Evolutionary conservation across 2,329 filamentous ascomycete species (phyloP).

Genomic region (Lachnellula cervina): DNA sequence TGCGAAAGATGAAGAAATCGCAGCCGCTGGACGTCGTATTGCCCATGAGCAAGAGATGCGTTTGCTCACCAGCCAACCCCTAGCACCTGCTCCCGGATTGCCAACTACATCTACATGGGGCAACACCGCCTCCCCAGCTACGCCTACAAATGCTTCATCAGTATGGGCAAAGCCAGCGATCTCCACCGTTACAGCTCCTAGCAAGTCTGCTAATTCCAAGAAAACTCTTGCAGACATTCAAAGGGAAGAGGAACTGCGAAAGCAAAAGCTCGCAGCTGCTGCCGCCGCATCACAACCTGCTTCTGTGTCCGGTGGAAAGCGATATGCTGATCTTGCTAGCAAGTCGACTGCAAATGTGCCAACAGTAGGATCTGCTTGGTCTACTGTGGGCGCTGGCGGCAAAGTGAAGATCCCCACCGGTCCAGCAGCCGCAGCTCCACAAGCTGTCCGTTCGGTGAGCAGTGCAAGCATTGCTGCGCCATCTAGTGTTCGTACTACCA

Average conservation of each 20-base stretch:
- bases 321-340: conserved; percentile 89
- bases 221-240: conserved; percentile 96
- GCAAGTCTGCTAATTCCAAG: conserved; percentile 47
- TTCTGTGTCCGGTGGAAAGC: conserved; percentile 59
- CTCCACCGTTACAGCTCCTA: conserved; percentile 35
- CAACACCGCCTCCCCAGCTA: conserved; percentile 32
- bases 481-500: conserved; percentile 36
- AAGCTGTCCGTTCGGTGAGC: conserved; percentile 36
- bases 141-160: conserved; percentile 26
- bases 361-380: conserved; percentile 67
- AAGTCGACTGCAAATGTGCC: conserved; percentile 52
- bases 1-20: conserved; percentile 79
- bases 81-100: conserved; percentile 67
- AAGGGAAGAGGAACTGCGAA: conserved; percentile 87
- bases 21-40: conserved; percentile 70
- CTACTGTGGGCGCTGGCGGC: conserved; percentile 88
- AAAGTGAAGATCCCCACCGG: conserved; percentile 75
- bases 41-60: conserved; percentile 73
- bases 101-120: conserved; percentile 84
- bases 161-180: conserved; percentile 46
- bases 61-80: conserved; percentile 50
- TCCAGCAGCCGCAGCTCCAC: conserved; percentile 45
- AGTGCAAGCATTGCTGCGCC: conserved; percentile 18
- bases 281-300: conserved; percentile 39
- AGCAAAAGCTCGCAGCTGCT: conserved; percentile 57